phyloP scores from a whole-genome alignment of 2,329 filamentous ascomycete species.

The Chaetomiaceae sp. region DNA sequence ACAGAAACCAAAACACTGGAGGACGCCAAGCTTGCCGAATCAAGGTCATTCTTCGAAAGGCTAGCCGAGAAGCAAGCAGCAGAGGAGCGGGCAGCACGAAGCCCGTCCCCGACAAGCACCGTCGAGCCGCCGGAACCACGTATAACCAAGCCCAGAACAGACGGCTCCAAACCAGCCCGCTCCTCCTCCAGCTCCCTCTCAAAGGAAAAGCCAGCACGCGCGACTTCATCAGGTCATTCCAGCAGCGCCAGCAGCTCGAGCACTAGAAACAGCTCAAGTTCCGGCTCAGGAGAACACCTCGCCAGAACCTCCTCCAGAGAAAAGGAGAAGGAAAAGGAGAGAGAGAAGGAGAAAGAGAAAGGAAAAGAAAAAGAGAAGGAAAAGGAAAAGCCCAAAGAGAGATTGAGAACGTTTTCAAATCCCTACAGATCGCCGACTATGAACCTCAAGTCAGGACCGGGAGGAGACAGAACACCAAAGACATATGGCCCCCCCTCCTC shows the following conservation, averaged over 20 bases:
- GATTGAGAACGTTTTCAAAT: background rate
- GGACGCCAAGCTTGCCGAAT: background rate
- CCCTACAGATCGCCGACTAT: background rate
- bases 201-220: background rate
- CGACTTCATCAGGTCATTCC: background rate
- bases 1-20: background rate
- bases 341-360: background rate
- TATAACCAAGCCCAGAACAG: background rate
- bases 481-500: background rate
- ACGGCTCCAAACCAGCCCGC: background rate
- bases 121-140: background rate
- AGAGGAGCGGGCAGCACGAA: background rate
- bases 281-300: background rate
- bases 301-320: background rate
- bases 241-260: conserved; percentile 1
- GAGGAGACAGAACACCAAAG: background rate
- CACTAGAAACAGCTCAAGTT: background rate
- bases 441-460: background rate
- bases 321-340: background rate
- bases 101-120: background rate
- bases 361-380: background rate
- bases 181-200: background rate
- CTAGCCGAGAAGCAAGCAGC: conserved; percentile 3
- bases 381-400: background rate
- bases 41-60: background rate